A percentile compares a stretch with the other conserved stretches of the same genome.
Conservation (phyloP, 495 filamentous ascomycete genomes). For the Penicillium argentinense region DNA sequence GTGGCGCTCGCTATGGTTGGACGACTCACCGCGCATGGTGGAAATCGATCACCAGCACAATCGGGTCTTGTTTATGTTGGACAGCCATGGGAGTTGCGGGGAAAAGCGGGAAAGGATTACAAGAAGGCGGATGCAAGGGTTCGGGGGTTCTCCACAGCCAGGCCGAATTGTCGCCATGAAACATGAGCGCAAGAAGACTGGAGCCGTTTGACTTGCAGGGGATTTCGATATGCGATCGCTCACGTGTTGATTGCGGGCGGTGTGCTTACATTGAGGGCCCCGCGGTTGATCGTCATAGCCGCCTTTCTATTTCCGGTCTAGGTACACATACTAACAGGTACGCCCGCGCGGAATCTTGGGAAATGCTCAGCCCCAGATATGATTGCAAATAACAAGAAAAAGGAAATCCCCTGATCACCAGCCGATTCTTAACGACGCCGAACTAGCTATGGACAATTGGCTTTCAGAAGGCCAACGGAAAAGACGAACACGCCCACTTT, state of each 20-base stretch:
- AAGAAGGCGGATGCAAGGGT: slow-evolving; percentile 5
- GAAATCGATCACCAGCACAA: slow-evolving; percentile 93
- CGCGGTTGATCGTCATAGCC: no score
- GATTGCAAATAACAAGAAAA: background rate
- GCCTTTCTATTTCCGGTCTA: no score
- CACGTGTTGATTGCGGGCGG: slow-evolving; percentile 30
- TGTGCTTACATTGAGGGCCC: slow-evolving; percentile 24
- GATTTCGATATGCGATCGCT: slow-evolving; percentile 28
- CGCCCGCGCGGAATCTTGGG: no score
- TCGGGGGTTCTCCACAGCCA: slow-evolving; percentile 14
- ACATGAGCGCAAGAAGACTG: slow-evolving; percentile 1
- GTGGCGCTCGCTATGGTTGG: background rate
- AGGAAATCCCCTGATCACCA: slow-evolving; percentile 24
- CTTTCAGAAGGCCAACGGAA: slow-evolving; percentile 13
- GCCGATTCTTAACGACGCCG: slow-evolving; percentile 31
- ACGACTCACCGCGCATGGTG: slow-evolving; percentile 79
- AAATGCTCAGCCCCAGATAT: no score
- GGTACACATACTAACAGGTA: no score
- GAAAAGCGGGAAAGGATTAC: background rate
- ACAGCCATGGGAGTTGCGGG: slow-evolving; percentile 31
- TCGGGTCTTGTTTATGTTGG: slow-evolving; percentile 41
- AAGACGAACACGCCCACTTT: slow-evolving; percentile 19
- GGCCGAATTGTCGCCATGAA: slow-evolving; percentile 14
- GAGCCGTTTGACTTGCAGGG: slow-evolving; percentile 12
- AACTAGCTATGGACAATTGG: slow-evolving; percentile 29